phyloP scores from a whole-genome alignment of 2,329 filamentous ascomycete species.

The Pyricularia sp. region DNA sequence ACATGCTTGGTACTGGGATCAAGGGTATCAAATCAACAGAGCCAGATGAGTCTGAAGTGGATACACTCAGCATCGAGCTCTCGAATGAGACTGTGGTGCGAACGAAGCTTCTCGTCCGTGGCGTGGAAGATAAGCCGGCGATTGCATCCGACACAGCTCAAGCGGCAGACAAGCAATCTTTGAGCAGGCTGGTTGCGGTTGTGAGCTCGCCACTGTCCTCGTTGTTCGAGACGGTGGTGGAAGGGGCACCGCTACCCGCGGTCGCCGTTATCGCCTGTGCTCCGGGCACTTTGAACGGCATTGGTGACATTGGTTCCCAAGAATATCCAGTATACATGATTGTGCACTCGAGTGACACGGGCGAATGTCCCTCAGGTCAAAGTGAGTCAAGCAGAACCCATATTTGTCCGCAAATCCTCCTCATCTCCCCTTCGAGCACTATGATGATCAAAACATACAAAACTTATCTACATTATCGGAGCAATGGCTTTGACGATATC shows the following conservation, averaged over 20 bases:
- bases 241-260: slow-evolving; percentile 68
- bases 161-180: background rate
- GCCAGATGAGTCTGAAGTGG: slow-evolving; percentile 12
- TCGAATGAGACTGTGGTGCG: slow-evolving; percentile 48
- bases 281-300: slow-evolving; percentile 30
- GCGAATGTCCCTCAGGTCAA: slow-evolving; percentile 82
- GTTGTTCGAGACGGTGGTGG: slow-evolving; percentile 62
- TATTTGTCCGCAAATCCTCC: background rate
- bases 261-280: slow-evolving; percentile 64
- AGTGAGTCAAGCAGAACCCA: slow-evolving; percentile 56
- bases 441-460: slow-evolving; percentile 78
- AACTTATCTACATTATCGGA: slow-evolving; percentile 99
- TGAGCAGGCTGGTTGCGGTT: slow-evolving; percentile 55
- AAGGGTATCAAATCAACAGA: slow-evolving; percentile 20
- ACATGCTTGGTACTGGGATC: slow-evolving; percentile 71
- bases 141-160: background rate
- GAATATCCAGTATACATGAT: slow-evolving; percentile 47
- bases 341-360: slow-evolving; percentile 81
- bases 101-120: slow-evolving; percentile 42
- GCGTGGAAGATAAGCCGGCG: slow-evolving; percentile 19
- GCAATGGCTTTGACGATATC: slow-evolving; percentile 70
- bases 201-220: slow-evolving; percentile 54
- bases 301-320: slow-evolving; percentile 21
- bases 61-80: slow-evolving; percentile 35
- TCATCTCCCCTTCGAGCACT: slow-evolving; percentile 11